A percentile compares a stretch with the other conserved stretches of the same genome.
Conservation (phyloP, 2,329 filamentous ascomycete genomes). For the Talaromyces sp. region DNA sequence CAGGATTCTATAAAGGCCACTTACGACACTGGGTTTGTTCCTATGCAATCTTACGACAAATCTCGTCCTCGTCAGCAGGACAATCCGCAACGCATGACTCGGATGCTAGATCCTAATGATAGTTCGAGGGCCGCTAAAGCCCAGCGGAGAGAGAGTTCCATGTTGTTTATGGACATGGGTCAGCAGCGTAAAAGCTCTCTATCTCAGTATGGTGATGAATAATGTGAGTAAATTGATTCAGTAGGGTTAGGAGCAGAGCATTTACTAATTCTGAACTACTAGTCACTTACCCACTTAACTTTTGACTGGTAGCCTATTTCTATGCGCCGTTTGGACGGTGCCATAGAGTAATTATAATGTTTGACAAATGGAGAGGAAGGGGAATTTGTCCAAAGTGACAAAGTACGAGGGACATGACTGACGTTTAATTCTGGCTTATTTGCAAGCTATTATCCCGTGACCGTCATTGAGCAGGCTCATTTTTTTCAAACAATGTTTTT, state of each 20-base stretch:
- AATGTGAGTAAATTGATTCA: conserved; percentile 14
- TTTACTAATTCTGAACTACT: conserved; percentile 3
- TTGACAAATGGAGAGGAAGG: neutral
- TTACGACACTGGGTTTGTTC: conserved; percentile 48
- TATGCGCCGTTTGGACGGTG: neutral
- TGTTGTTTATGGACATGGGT: conserved; percentile 40
- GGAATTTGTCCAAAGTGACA: neutral
- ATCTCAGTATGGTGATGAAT: conserved; percentile 18
- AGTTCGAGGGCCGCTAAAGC: conserved; percentile 35
- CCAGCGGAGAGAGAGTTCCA: conserved; percentile 45
- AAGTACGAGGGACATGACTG: neutral
- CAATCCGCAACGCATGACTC: conserved; percentile 14
- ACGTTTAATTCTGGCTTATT: conserved; percentile 1
- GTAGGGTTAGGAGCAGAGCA: neutral
- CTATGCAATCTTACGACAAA: conserved; percentile 45
- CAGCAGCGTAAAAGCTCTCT: conserved; percentile 21
- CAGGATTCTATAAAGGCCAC: conserved; percentile 20
- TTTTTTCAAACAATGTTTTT: neutral
- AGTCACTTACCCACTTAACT: conserved; percentile 14
- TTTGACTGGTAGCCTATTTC: conserved; percentile 11
- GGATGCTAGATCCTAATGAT: conserved; percentile 36
- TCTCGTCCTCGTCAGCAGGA: conserved; percentile 19
- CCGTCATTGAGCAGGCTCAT: neutral
- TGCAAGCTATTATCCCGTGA: neutral
- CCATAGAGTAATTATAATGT: neutral